These are phyloP conservation scores for Tylopilus plumbeoviolaceoides DNA, from an alignment of 768 basidiomycete species.

Conservation along the genomic window DNA sequence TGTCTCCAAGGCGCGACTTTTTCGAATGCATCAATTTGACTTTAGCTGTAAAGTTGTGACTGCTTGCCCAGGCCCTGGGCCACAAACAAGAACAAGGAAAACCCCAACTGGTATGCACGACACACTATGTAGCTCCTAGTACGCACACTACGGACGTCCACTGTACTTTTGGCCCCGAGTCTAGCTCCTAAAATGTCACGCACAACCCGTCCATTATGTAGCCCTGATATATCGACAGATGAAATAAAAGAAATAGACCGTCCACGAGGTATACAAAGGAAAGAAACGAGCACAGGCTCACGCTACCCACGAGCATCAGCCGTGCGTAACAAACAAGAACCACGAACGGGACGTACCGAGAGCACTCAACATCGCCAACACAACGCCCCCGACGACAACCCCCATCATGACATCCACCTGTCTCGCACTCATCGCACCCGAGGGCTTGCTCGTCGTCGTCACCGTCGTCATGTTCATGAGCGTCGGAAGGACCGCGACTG, in stretches of 20 bases:
- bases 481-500: slow-evolving; percentile 40
- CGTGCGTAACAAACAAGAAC: neutral
- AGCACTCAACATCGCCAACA: neutral
- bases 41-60: no score
- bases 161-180: neutral
- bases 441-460: neutral
- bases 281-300: neutral
- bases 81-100: no score
- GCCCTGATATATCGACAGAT: no score
- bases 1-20: no score
- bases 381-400: neutral
- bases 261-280: neutral
- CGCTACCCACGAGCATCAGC: neutral
- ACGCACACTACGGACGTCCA: neutral
- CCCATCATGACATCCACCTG: neutral
- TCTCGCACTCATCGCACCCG: neutral
- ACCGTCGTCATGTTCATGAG: slow-evolving; percentile 28
- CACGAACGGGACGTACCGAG: slow-evolving; percentile 2
- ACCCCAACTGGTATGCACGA: neutral
- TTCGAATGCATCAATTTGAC: no score
- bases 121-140: neutral
- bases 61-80: no score
- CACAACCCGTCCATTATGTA: neutral
- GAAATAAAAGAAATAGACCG: neutral
- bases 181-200: neutral